Evolutionary conservation across 2,329 filamentous ascomycete genomes (phyloP).

Genomic region (Penicillium sp.): DNA sequence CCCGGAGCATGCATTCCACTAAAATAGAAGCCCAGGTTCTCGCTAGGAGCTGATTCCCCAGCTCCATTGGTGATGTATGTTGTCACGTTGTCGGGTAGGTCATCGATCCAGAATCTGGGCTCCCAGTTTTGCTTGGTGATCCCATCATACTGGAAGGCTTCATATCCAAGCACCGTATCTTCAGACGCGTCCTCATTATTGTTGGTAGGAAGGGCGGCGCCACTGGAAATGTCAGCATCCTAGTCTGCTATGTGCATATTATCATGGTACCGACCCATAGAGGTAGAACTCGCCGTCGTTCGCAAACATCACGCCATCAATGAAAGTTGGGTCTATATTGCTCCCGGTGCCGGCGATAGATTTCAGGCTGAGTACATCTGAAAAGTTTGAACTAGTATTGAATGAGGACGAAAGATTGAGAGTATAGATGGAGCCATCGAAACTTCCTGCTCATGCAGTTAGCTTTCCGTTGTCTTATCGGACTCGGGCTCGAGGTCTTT

Average conservation of each 20-base stretch:
- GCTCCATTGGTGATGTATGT: constrained; percentile 67
- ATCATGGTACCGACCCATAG: constrained; percentile 53
- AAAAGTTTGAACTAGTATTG: constrained; percentile 15
- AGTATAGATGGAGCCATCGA: constrained; percentile 11
- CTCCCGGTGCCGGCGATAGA: constrained; percentile 27
- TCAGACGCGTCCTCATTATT: constrained; percentile 39
- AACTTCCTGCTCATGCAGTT: constrained; percentile 2
- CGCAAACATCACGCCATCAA: constrained; percentile 65
- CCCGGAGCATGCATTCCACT: constrained; percentile 59
- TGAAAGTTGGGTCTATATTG: constrained; percentile 52
- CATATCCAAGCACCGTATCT: constrained; percentile 54
- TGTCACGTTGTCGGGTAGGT: constrained; percentile 52
- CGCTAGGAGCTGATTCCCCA: constrained; percentile 64
- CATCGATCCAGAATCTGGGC: constrained; percentile 42
- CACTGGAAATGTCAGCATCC: constrained; percentile 31
- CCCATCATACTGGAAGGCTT: constrained; percentile 49
- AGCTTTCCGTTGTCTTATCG: background rate
- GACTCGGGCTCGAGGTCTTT: background rate
- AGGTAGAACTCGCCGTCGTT: constrained; percentile 65
- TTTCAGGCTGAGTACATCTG: constrained; percentile 31
- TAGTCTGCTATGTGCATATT: background rate
- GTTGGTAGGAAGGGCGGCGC: constrained; percentile 45
- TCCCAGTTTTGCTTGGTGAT: constrained; percentile 22
- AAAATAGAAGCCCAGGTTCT: constrained; percentile 72
- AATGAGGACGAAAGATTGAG: constrained; percentile 17